Percentiles rank a stretch among this genome's conserved stretches.
Evolutionary conservation across 306 rosid species (phyloP).

Genomic region (Begonia peltatifolia): DNA sequence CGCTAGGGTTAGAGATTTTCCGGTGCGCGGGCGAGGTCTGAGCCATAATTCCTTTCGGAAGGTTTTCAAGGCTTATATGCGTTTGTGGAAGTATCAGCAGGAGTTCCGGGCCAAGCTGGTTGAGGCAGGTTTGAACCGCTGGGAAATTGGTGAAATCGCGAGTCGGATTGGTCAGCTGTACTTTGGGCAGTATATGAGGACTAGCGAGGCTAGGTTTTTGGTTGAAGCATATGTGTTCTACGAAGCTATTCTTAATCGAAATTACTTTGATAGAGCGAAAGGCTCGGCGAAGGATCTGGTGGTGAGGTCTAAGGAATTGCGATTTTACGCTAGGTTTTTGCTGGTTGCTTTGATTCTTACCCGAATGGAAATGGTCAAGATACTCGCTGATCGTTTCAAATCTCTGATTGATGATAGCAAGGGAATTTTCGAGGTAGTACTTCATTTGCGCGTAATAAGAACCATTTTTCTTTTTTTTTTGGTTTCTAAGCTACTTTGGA

Average conservation of each 20-base stretch:
- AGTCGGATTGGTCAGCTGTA: conserved; percentile 96
- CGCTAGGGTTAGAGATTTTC: conserved; percentile 73
- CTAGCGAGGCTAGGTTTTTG: conserved; percentile 70
- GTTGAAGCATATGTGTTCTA: conserved; percentile 87
- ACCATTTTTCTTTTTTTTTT: neutral
- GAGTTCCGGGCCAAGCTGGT: conserved; percentile 61
- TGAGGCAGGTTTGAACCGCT: conserved; percentile 72
- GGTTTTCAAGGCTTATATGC: conserved; percentile 84
- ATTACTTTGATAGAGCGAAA: conserved; percentile 73
- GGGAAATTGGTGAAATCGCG: conserved; percentile 99
- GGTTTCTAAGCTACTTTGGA: neutral
- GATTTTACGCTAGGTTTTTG: conserved; percentile 89
- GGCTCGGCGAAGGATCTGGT: conserved; percentile 57
- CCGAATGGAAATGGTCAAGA: conserved; percentile 59
- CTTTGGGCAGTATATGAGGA: conserved; percentile 91
- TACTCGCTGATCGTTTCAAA: conserved; percentile 54
- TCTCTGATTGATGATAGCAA: conserved; percentile 74
- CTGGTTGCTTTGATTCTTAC: conserved; percentile 65
- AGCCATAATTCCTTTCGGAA: conserved; percentile 64
- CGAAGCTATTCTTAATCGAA: conserved; percentile 80
- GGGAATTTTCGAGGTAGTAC: conserved; percentile 56
- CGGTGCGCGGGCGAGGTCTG: conserved; percentile 55
- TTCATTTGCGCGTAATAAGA: neutral
- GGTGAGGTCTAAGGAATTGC: conserved; percentile 68
- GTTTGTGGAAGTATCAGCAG: conserved; percentile 90